Conservation (phyloP, 2,329 filamentous ascomycete species). For the Paecilomyces variotii region DNA sequence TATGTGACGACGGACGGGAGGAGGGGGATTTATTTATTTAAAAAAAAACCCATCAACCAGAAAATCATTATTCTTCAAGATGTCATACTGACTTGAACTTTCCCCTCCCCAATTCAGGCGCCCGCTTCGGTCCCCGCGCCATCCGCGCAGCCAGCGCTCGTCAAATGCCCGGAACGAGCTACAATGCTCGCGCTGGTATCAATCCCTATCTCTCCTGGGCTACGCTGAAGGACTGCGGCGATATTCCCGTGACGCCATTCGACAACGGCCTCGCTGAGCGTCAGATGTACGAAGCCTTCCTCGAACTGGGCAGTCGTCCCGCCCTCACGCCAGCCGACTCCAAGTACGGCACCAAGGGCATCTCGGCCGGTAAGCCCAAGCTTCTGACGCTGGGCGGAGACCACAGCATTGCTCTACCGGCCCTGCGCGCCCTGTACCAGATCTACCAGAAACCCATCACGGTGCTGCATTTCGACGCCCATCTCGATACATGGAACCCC, state of each 20-base stretch:
- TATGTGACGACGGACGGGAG: too few species aligned
- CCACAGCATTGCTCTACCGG: constrained; percentile 62
- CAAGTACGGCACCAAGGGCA: constrained; percentile 19
- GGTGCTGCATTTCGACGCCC: constrained; percentile 69
- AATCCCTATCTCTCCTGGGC: constrained; percentile 81
- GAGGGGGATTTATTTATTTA: background rate
- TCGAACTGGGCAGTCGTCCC: constrained; percentile 53
- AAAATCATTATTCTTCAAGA: too few species aligned
- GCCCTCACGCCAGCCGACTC: constrained; percentile 24
- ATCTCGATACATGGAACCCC: constrained; percentile 82
- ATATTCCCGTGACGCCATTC: constrained; percentile 78
- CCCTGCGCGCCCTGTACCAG: constrained; percentile 57
- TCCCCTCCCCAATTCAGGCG: constrained; percentile 32
- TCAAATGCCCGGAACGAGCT: constrained; percentile 71
- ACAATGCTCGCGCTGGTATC: constrained; percentile 72
- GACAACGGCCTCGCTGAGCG: constrained; percentile 73
- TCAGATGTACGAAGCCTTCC: constrained; percentile 78
- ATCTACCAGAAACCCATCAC: constrained; percentile 56
- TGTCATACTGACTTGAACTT: background rate
- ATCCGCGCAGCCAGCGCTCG: constrained; percentile 77
- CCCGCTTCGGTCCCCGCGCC: constrained; percentile 77
- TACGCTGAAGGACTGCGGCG: constrained; percentile 76
- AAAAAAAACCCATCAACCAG: too few species aligned
- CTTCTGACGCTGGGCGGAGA: constrained; percentile 66
- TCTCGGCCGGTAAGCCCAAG: constrained; percentile 37